Conservation (phyloP, 2,329 filamentous ascomycete genomes). For the Hypoxylon sp. region DNA sequence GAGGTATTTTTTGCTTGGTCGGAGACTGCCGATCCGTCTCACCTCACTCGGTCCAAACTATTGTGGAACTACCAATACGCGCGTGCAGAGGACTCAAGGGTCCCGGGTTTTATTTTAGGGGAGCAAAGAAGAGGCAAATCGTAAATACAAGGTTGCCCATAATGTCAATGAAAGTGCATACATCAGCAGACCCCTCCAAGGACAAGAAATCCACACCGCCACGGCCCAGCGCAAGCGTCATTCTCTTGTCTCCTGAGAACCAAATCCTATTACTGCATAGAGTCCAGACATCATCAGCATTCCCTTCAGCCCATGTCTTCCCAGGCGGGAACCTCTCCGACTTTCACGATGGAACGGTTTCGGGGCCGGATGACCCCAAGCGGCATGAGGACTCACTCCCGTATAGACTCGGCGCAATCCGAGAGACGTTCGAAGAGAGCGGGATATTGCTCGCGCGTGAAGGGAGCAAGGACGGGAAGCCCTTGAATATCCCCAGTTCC, state of each 20-base stretch:
- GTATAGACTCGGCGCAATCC: slow-evolving; percentile 86
- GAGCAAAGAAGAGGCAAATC: background rate
- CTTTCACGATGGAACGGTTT: slow-evolving; percentile 78
- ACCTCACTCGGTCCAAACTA: slow-evolving; percentile 10
- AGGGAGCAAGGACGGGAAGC: slow-evolving; percentile 59
- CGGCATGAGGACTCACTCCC: slow-evolving; percentile 79
- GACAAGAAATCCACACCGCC: slow-evolving; percentile 58
- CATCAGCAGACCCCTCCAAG: slow-evolving; percentile 42
- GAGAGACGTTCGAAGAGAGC: slow-evolving; percentile 96
- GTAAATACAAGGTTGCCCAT: background rate
- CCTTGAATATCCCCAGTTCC: slow-evolving; percentile 73
- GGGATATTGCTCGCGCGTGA: slow-evolving; percentile 82
- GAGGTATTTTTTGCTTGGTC: background rate
- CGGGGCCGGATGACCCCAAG: slow-evolving; percentile 61
- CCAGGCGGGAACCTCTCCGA: slow-evolving; percentile 88
- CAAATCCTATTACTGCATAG: slow-evolving; percentile 90
- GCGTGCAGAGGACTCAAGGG: too few relatives aligned
- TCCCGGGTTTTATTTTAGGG: background rate
- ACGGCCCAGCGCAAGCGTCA: slow-evolving; percentile 71
- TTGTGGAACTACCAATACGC: background rate
- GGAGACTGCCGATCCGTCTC: slow-evolving; percentile 15
- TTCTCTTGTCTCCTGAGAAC: slow-evolving; percentile 88
- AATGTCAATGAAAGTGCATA: slow-evolving; percentile 21
- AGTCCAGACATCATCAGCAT: slow-evolving; percentile 84
- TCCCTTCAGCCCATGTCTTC: slow-evolving; percentile 94